Evolutionary conservation across 2,329 filamentous ascomycete species (phyloP).

Genomic region (Phaeosphaeria sp.): DNA sequence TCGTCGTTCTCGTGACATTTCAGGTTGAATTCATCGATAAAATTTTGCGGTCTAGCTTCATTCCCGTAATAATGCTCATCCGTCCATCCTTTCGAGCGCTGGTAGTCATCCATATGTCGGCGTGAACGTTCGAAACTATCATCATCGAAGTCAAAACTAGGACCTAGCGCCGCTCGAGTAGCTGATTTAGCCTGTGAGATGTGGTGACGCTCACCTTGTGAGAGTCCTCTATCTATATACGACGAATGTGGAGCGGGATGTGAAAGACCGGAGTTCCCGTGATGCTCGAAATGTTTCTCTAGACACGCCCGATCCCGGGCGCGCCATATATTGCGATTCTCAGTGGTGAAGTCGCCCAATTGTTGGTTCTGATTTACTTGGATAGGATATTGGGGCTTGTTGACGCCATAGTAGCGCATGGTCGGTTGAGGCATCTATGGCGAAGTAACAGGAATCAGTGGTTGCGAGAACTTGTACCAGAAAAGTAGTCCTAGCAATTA

Average conservation of each 20-base stretch:
- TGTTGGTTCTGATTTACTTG: background rate
- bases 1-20: constrained; percentile 19
- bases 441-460: no score
- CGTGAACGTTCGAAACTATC: background rate
- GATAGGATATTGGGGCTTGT: background rate
- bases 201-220: constrained; percentile 2
- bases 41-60: constrained; percentile 12
- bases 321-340: background rate
- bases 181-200: constrained; percentile 17
- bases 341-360: background rate
- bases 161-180: constrained; percentile 17
- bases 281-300: constrained; percentile 7
- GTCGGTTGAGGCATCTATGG: background rate
- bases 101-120: background rate
- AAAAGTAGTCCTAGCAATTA: background rate
- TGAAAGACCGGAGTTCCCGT: background rate
- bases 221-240: constrained; percentile 8
- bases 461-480: no score
- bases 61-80: background rate
- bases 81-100: background rate
- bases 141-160: constrained; percentile 14
- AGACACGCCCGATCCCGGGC: constrained; percentile 4
- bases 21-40: constrained; percentile 22
- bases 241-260: background rate
- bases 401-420: background rate